Evolutionary conservation across 495 filamentous ascomycete genomes (phyloP).

Genomic region (Chaetomium tenue): DNA sequence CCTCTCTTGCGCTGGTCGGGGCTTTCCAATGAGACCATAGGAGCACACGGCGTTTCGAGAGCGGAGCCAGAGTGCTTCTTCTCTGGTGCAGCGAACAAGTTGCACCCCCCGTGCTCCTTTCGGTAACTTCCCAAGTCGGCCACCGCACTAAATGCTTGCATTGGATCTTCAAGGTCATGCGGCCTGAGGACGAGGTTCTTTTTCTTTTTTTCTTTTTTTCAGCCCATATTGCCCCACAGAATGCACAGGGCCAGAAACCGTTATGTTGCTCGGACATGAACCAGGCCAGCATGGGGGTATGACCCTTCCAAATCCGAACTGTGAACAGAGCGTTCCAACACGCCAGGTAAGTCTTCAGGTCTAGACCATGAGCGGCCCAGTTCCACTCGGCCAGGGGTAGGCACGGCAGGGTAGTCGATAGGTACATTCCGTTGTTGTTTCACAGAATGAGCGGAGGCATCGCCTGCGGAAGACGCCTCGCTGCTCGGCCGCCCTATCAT

Average conservation of each 20-base stretch:
- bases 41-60: neutral
- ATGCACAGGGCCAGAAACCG: neutral
- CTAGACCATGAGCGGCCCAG: neutral
- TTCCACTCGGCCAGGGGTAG: neutral
- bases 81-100: neutral
- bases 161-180: neutral
- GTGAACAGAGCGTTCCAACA: neutral
- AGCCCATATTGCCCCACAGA: neutral
- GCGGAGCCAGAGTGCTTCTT: neutral
- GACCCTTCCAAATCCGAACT: neutral
- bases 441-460: neutral
- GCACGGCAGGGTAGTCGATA: neutral
- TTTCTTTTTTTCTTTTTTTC: neutral
- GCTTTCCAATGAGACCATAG: neutral
- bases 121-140: neutral
- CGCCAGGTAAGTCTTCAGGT: neutral
- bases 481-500: neutral
- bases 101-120: neutral
- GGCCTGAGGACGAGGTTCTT: neutral
- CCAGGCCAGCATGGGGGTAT: neutral
- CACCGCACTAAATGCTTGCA: neutral
- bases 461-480: neutral
- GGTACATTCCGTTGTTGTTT: neutral
- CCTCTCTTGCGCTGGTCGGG: neutral
- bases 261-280: neutral